phyloP scores from a whole-genome alignment of 805 yeast genomes.

The Ogataea pini region DNA sequence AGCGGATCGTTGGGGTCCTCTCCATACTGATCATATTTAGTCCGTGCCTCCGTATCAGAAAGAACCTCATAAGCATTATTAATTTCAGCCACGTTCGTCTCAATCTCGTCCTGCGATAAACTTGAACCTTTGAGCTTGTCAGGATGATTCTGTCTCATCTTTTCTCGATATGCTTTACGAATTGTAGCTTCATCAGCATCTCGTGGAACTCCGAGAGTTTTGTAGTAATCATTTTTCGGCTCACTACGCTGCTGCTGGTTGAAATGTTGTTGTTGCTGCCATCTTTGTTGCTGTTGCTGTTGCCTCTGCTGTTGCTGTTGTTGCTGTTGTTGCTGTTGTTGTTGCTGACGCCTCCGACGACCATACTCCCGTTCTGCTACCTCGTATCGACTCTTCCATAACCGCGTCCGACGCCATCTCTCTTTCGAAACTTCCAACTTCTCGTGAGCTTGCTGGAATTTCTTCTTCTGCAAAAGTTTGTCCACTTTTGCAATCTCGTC shows the following conservation, averaged over 20 bases:
- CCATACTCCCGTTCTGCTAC: slow-evolving; percentile 19
- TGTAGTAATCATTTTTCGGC: slow-evolving; percentile 66
- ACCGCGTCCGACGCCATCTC: slow-evolving; percentile 41
- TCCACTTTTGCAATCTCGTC: slow-evolving; percentile 19
- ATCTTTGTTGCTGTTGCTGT: slow-evolving; percentile 47
- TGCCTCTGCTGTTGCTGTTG: slow-evolving; percentile 39
- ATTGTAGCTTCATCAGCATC: slow-evolving; percentile 73
- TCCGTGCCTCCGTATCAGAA: slow-evolving; percentile 62
- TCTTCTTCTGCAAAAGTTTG: slow-evolving; percentile 19
- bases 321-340: slow-evolving; percentile 38
- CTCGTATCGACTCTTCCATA: slow-evolving; percentile 38
- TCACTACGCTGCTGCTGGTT: slow-evolving; percentile 42
- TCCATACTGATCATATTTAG: slow-evolving; percentile 56
- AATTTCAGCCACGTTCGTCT: slow-evolving; percentile 84
- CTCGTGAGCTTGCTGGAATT: slow-evolving; percentile 41
- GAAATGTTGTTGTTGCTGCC: slow-evolving; percentile 45
- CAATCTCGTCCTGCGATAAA: slow-evolving; percentile 65
- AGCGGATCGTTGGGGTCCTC: slow-evolving; percentile 28
- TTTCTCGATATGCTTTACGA: slow-evolving; percentile 76
- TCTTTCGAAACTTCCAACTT: slow-evolving; percentile 37
- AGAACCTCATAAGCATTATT: slow-evolving; percentile 91
- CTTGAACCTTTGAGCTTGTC: slow-evolving; percentile 77
- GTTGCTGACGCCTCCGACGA: slow-evolving; percentile 23
- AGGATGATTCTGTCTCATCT: slow-evolving; percentile 84
- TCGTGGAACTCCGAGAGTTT: slow-evolving; percentile 64